A percentile compares a stretch with the other conserved stretches of the same genome.
Conservation (phyloP, 2,329 filamentous ascomycete species). For the Penicillium sp. region DNA sequence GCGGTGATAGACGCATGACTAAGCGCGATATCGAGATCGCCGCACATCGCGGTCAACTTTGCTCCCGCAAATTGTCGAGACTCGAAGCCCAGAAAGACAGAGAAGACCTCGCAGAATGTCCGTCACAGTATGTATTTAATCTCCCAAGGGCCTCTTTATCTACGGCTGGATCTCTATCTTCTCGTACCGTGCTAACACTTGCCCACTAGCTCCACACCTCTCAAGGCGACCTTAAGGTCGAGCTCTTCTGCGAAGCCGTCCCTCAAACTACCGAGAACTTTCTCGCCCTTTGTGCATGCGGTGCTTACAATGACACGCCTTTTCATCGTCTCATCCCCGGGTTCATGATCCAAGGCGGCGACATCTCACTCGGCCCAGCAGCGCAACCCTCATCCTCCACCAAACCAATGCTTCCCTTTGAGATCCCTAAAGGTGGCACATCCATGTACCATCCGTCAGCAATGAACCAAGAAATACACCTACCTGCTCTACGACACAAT, state of each 20-base stretch:
- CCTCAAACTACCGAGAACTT: conserved; percentile 87
- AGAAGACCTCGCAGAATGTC: conserved; percentile 26
- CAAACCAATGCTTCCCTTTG: conserved; percentile 43
- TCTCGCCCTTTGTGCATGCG: conserved; percentile 62
- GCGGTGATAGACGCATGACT: conserved; percentile 13
- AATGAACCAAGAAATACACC: conserved; percentile 61
- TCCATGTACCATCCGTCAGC: conserved; percentile 53
- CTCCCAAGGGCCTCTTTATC: not conserved
- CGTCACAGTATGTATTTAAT: conserved; percentile 29
- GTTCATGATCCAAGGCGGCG: conserved; percentile 65
- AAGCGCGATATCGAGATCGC: conserved; percentile 14
- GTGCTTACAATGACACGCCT: conserved; percentile 59
- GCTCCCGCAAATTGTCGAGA: not conserved
- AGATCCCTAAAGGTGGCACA: conserved; percentile 54
- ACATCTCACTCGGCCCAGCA: conserved; percentile 46
- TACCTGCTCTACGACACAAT: conserved; percentile 57
- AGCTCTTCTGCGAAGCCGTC: conserved; percentile 92
- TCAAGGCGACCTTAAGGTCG: conserved; percentile 86
- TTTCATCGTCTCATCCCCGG: conserved; percentile 62
- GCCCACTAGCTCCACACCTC: conserved; percentile 69
- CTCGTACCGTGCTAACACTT: not conserved
- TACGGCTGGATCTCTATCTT: not conserved
- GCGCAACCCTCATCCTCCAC: conserved; percentile 43
- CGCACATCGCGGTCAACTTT: conserved; percentile 8
- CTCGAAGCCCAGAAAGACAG: not conserved